These are phyloP conservation scores for Mycena indigotica DNA, from an alignment of 768 basidiomycete genomes.

Conservation along the genomic window DNA sequence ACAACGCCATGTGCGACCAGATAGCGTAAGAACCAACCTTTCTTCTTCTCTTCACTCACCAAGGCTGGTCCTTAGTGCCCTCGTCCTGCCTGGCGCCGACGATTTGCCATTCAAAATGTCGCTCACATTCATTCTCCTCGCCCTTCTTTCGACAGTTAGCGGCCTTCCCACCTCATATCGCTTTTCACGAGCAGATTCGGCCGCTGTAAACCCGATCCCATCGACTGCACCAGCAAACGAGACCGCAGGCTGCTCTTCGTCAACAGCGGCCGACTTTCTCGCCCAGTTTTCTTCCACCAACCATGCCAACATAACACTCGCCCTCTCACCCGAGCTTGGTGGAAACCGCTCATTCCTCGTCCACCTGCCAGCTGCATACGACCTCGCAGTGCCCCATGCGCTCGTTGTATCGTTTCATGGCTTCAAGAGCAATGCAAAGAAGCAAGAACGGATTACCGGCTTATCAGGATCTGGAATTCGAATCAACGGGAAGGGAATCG, in stretches of 20 bases:
- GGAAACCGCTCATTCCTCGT: conserved; percentile 23
- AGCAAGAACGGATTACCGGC: conserved; percentile 21
- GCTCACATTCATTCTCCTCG: not conserved
- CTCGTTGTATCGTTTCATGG: conserved; percentile 18
- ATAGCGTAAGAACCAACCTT: not conserved
- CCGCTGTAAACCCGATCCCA: not conserved
- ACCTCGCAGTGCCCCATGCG: conserved; percentile 8
- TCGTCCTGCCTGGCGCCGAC: not conserved
- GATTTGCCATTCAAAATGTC: not conserved
- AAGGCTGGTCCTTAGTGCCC: not conserved
- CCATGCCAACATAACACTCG: conserved; percentile 15
- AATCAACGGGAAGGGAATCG: conserved; percentile 19
- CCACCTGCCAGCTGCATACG: conserved; percentile 14
- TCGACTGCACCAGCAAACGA: not conserved
- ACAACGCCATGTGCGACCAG: no score
- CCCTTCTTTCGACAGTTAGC: not conserved
- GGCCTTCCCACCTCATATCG: not conserved
- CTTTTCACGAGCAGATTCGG: not conserved
- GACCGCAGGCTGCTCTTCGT: not conserved
- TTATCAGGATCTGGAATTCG: conserved; percentile 15
- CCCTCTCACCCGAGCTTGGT: not conserved
- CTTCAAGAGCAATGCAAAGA: conserved; percentile 14
- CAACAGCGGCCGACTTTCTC: not conserved
- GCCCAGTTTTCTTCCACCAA: conserved; percentile 1
- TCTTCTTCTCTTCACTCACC: not conserved